Conservation (phyloP, 805 yeast species). For the Barnettozyma salicaria region DNA sequence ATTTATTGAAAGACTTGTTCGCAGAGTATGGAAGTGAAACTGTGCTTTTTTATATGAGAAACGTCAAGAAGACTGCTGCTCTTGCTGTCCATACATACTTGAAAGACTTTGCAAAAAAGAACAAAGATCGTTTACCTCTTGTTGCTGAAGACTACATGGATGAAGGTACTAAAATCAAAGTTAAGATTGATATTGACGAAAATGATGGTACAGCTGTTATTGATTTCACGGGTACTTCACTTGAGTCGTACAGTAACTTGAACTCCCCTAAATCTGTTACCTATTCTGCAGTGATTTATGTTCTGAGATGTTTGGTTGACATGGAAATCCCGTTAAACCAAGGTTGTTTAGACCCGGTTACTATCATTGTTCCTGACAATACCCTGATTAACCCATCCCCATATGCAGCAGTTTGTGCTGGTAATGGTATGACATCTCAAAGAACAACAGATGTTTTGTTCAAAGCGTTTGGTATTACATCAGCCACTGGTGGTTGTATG, state of each 20-base stretch:
- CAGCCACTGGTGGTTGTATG: conserved; percentile 55
- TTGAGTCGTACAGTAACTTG: conserved; percentile 45
- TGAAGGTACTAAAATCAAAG: conserved; percentile 47
- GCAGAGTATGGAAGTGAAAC: conserved; percentile 38
- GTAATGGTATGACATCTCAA: conserved; percentile 54
- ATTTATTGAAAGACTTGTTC: conserved; percentile 36
- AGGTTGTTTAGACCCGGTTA: conserved; percentile 45
- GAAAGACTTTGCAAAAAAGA: conserved; percentile 37
- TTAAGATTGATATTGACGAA: conserved; percentile 35
- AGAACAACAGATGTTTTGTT: conserved; percentile 48
- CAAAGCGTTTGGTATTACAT: conserved; percentile 49
- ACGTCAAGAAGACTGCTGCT: conserved; percentile 42
- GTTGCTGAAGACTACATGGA: conserved; percentile 46
- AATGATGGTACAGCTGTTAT: conserved; percentile 37
- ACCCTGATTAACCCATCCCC: conserved; percentile 35
- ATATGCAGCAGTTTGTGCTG: conserved; percentile 40
- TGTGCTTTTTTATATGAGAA: conserved; percentile 42
- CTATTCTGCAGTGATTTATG: conserved; percentile 48
- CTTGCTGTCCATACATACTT: conserved; percentile 35
- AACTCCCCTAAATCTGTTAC: conserved; percentile 53
- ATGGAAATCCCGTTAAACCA: conserved; percentile 52
- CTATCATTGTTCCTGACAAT: conserved; percentile 32
- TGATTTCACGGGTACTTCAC: conserved; percentile 50
- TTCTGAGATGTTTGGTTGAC: conserved; percentile 44
- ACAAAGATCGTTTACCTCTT: conserved; percentile 30